A percentile compares a stretch with the other conserved stretches of the same genome.
Evolutionary conservation across 2,329 filamentous ascomycete genomes (phyloP).

Genomic region (Exophiala sp.): DNA sequence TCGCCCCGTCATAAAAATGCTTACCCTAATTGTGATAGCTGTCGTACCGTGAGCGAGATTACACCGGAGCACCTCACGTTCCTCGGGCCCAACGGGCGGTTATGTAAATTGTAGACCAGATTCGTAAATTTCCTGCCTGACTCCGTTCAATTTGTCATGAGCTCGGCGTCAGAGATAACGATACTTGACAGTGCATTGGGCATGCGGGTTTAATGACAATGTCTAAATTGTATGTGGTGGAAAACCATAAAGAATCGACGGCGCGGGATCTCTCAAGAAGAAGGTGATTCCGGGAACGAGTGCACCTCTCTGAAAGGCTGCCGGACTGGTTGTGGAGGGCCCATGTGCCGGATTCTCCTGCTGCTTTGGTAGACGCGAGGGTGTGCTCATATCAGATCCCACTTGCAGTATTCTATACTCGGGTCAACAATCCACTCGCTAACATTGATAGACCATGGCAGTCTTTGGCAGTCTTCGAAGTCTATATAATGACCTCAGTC

Average conservation of each 20-base stretch:
- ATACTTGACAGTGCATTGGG: too few species aligned
- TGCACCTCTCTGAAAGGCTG: too few species aligned
- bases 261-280: neutral
- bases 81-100: neutral
- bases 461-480: neutral
- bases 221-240: neutral
- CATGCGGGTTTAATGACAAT: too few species aligned
- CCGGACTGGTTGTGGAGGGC: too few species aligned
- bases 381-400: neutral
- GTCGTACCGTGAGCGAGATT: conserved; percentile 8
- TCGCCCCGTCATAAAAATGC: neutral
- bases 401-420: neutral
- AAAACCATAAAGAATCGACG: neutral
- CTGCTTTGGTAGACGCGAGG: neutral
- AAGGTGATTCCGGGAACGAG: neutral
- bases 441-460: neutral
- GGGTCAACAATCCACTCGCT: neutral
- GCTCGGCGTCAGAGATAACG: too few species aligned
- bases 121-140: too few species aligned
- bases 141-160: too few species aligned
- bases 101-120: conserved; percentile 2
- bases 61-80: conserved; percentile 6
- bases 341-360: too few species aligned
- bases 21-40: neutral
- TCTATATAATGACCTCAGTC: neutral